phyloP scores from a whole-genome alignment of 2,329 filamentous ascomycete genomes.

The Cytospora mali region DNA sequence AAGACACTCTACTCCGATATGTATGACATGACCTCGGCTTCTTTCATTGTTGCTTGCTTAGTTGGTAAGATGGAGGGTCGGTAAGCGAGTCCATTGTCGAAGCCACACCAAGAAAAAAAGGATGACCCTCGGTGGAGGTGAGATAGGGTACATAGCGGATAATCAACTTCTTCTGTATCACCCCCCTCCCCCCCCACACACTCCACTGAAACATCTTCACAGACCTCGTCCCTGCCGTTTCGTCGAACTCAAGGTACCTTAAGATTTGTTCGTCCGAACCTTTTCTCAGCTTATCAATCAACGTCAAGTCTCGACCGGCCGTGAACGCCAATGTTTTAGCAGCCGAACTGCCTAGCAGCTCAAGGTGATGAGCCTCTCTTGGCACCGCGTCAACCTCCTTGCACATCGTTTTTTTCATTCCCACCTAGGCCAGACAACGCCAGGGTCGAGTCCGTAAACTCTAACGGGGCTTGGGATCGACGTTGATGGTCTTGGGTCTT shows the following conservation, averaged over 20 bases:
- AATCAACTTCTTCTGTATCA: background rate
- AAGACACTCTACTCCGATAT: background rate
- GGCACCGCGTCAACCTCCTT: constrained; percentile 17
- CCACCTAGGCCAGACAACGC: constrained; percentile 17
- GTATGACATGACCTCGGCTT: background rate
- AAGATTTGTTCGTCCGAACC: background rate
- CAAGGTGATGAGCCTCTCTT: constrained; percentile 10
- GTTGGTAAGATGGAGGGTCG: background rate
- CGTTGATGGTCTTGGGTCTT: background rate
- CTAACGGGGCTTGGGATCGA: background rate
- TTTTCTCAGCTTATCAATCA: constrained; percentile 10
- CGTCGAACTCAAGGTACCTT: background rate
- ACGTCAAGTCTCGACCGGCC: constrained; percentile 8
- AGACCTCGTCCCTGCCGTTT: background rate
- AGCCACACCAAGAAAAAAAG: no score
- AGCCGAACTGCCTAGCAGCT: constrained; percentile 8
- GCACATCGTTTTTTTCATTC: constrained; percentile 2
- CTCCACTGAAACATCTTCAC: no score
- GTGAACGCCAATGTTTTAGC: constrained; percentile 16
- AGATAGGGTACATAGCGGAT: no score
- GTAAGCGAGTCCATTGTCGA: background rate
- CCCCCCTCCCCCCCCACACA: no score
- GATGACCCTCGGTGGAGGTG: no score
- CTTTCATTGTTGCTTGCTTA: background rate
- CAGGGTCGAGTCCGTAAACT: constrained; percentile 17